phyloP scores from a whole-genome alignment of 2,329 filamentous ascomycete genomes.

The Nemania sp. region DNA sequence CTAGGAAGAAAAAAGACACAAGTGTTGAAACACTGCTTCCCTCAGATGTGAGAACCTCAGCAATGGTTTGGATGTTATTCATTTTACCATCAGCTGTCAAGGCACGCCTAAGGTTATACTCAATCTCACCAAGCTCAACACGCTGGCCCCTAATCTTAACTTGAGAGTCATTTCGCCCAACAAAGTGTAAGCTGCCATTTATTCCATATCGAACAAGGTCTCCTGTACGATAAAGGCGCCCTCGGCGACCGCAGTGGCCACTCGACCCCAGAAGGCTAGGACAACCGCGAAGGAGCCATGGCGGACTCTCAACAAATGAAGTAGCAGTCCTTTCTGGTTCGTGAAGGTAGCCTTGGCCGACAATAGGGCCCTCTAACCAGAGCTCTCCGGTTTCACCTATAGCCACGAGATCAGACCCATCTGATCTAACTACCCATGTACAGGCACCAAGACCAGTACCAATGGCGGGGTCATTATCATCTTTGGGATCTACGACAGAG shows the following conservation, averaged over 20 bases:
- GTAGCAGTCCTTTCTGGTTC: slow-evolving; percentile 52
- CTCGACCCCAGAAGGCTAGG: not conserved
- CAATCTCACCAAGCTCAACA: slow-evolving; percentile 60
- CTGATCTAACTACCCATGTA: slow-evolving; percentile 56
- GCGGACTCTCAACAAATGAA: slow-evolving; percentile 57
- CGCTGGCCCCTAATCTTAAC: slow-evolving; percentile 63
- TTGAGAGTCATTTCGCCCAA: slow-evolving; percentile 61
- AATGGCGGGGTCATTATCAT: slow-evolving; percentile 8
- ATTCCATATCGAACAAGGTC: slow-evolving; percentile 42
- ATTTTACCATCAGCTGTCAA: not conserved
- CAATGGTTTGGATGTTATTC: not conserved
- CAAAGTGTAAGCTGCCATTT: slow-evolving; percentile 55
- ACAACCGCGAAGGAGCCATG: slow-evolving; percentile 15
- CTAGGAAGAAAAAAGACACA: slow-evolving; percentile 12
- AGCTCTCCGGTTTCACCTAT: slow-evolving; percentile 51
- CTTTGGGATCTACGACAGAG: not conserved
- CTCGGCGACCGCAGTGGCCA: slow-evolving; percentile 6
- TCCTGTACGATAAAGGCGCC: slow-evolving; percentile 57
- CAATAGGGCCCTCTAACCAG: slow-evolving; percentile 53
- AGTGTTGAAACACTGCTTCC: slow-evolving; percentile 1
- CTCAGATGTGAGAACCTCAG: slow-evolving; percentile 13
- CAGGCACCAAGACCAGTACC: slow-evolving; percentile 11
- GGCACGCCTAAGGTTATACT: slow-evolving; percentile 45
- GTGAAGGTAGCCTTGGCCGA: slow-evolving; percentile 56
- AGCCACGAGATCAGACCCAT: slow-evolving; percentile 49